Evolutionary conservation across 2,329 filamentous ascomycete species (phyloP).

Genomic region (Colletotrichum musae): DNA sequence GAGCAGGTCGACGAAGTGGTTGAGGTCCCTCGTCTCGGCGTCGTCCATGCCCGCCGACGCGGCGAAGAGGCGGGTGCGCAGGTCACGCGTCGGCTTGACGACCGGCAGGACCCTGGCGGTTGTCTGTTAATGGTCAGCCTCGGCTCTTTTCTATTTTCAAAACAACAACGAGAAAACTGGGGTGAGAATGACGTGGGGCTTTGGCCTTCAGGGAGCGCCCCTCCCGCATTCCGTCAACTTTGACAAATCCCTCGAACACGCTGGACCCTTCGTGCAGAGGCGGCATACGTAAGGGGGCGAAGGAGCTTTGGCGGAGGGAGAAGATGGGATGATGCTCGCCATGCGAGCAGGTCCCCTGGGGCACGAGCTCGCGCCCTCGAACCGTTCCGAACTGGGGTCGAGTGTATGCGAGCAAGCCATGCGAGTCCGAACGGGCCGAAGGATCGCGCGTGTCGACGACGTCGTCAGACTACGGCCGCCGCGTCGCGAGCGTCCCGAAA

Average conservation of each 20-base stretch:
- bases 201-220: neutral
- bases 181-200: neutral
- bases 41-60: constrained; percentile 82
- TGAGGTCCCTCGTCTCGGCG: constrained; percentile 81
- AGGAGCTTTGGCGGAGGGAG: constrained; percentile 5
- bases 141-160: constrained; percentile 17
- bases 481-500: constrained; percentile 11
- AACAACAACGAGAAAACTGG: no score
- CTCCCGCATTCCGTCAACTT: constrained; percentile 12
- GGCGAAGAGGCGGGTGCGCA: constrained; percentile 84
- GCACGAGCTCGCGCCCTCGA: constrained; percentile 26
- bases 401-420: constrained; percentile 20
- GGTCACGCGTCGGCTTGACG: constrained; percentile 83
- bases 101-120: constrained; percentile 77
- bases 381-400: constrained; percentile 4
- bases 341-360: constrained; percentile 6
- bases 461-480: constrained; percentile 5
- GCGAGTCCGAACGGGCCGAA: constrained; percentile 30
- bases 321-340: constrained; percentile 27
- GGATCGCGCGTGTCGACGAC: neutral
- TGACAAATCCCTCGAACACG: constrained; percentile 22
- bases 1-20: constrained; percentile 87
- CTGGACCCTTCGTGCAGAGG: constrained; percentile 29
- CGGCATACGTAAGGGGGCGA: constrained; percentile 3
- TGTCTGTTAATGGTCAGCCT: constrained; percentile 63